These are phyloP conservation scores for Pluteus cervinus DNA, from an alignment of 768 basidiomycete species.

Conservation along the genomic window DNA sequence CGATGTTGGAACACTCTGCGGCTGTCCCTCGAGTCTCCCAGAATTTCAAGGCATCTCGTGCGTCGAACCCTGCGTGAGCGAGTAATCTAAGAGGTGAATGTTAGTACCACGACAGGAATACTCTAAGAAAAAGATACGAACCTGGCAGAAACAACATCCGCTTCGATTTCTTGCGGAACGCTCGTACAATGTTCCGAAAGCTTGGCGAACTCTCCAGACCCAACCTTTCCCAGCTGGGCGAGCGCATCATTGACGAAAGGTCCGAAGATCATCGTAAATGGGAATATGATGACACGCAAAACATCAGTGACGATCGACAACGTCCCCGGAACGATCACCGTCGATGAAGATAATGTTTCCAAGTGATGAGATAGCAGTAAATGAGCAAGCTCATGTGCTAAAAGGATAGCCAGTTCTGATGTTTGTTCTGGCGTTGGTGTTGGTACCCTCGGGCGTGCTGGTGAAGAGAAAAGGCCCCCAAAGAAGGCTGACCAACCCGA, in stretches of 20 bases:
- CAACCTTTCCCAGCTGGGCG: slow-evolving; percentile 71
- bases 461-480: slow-evolving; percentile 32
- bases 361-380: slow-evolving; percentile 87
- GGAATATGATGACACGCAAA: slow-evolving; percentile 75
- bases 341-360: slow-evolving; percentile 82
- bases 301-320: slow-evolving; percentile 75
- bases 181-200: slow-evolving; percentile 74
- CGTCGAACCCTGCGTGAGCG: slow-evolving; percentile 88
- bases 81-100: slow-evolving; percentile 53
- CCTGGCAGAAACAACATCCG: slow-evolving; percentile 85
- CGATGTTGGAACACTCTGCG: slow-evolving; percentile 38
- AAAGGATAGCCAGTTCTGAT: slow-evolving; percentile 79
- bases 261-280: slow-evolving; percentile 85
- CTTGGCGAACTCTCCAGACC: slow-evolving; percentile 69
- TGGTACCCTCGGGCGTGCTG: slow-evolving; percentile 32
- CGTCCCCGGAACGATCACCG: slow-evolving; percentile 76
- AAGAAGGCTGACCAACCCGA: slow-evolving; percentile 48
- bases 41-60: slow-evolving; percentile 72
- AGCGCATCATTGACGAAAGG: slow-evolving; percentile 96
- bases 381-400: slow-evolving; percentile 93
- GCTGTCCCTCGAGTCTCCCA: slow-evolving; percentile 61
- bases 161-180: slow-evolving; percentile 84
- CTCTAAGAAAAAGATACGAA: slow-evolving; percentile 22
- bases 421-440: slow-evolving; percentile 79
- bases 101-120: slow-evolving; percentile 6